Conservation (phyloP, 352 stramenopile genomes). For the Phytophthora brassicae region DNA sequence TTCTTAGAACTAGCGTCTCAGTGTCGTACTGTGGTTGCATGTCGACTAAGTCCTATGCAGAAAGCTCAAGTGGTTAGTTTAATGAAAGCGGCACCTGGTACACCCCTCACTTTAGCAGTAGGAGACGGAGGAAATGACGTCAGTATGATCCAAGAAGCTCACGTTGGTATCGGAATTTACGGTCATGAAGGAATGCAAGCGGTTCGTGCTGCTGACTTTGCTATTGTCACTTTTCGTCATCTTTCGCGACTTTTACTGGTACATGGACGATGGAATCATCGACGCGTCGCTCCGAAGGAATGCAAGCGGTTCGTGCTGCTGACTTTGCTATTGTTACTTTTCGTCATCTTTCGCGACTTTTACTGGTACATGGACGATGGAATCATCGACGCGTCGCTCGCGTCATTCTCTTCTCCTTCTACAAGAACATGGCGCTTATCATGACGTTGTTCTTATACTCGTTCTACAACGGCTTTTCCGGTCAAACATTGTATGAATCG, state of each 20-base stretch:
- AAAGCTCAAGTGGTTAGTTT: slow-evolving; percentile 94
- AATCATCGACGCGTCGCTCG: slow-evolving; percentile 79
- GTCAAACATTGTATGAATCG: slow-evolving; percentile 85
- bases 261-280: slow-evolving; percentile 87
- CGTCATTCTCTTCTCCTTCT: slow-evolving; percentile 88
- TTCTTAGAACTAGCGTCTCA: slow-evolving; percentile 87
- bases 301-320: slow-evolving; percentile 83
- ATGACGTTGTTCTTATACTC: slow-evolving; percentile 92
- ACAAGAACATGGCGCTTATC: slow-evolving; percentile 94
- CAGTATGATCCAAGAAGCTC: slow-evolving; percentile 99
- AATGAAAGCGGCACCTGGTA: slow-evolving; percentile 79
- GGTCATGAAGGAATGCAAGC: slow-evolving; percentile 96
- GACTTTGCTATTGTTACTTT: slow-evolving; percentile 90
- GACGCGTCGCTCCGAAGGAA: slow-evolving; percentile 93
- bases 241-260: slow-evolving; percentile 78
- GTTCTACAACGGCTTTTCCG: slow-evolving; percentile 91
- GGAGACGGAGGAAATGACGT: slow-evolving; percentile 99
- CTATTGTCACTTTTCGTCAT: slow-evolving; percentile 80
- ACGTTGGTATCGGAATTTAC: slow-evolving; percentile 98
- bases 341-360: slow-evolving; percentile 68
- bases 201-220: slow-evolving; percentile 83
- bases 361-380: slow-evolving; percentile 85
- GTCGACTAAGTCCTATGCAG: slow-evolving; percentile 89
- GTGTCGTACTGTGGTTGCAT: slow-evolving; percentile 87
- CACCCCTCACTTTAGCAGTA: slow-evolving; percentile 93